A percentile compares a stretch with the other conserved stretches of the same genome.
These are phyloP conservation scores for Ceratocystis diversiconidia DNA, from an alignment of 2,329 filamentous ascomycete genomes.

Conservation along the genomic window DNA sequence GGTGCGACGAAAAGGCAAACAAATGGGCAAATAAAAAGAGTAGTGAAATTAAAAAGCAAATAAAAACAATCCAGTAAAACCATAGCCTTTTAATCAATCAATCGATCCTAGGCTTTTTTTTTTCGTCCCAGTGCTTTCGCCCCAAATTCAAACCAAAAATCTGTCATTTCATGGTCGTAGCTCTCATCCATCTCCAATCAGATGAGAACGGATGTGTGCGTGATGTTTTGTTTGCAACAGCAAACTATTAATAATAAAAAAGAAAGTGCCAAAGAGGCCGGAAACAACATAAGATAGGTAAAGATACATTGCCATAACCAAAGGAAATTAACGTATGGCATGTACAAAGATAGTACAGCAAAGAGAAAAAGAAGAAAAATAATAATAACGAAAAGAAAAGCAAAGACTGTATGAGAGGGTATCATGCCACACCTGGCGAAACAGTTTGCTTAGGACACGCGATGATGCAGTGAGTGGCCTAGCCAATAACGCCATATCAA, in stretches of 20 bases:
- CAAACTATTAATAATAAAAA: not conserved
- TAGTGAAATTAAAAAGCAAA: not conserved
- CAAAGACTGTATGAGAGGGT: conserved; percentile 1
- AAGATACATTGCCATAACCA: not conserved
- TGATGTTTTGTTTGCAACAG: not conserved
- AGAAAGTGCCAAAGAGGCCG: not conserved
- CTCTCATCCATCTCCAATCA: not conserved
- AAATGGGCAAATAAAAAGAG: not conserved
- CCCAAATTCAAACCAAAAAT: not conserved
- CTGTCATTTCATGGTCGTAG: conserved; percentile 1
- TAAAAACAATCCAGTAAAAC: not conserved
- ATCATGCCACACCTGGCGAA: conserved; percentile 6
- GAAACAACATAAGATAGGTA: not conserved
- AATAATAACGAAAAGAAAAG: not conserved
- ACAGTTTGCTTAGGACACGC: not conserved
- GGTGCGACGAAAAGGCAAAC: not conserved
- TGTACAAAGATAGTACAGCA: not conserved
- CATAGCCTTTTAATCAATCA: not conserved
- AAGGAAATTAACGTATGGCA: not conserved
- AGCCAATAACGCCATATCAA: conserved; percentile 9
- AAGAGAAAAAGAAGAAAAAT: not conserved
- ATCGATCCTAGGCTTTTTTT: not conserved
- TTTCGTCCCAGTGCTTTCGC: not conserved
- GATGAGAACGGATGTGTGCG: not conserved
- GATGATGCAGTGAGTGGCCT: conserved; percentile 3